Conservation (phyloP, 768 basidiomycete species). For the Collybia sp. region DNA sequence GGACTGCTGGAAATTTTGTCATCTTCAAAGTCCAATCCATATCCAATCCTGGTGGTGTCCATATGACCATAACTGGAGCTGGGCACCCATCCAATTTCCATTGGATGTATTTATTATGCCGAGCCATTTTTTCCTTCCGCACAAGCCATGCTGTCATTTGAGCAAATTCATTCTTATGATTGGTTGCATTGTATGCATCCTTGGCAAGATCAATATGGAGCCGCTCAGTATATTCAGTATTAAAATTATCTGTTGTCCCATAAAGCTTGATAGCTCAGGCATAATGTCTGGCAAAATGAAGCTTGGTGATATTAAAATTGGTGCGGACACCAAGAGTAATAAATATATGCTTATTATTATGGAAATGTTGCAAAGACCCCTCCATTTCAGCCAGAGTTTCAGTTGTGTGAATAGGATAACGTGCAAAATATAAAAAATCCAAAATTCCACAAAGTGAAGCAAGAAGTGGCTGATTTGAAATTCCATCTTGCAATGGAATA, state of each 20-base stretch:
- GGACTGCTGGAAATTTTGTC: conserved; percentile 18
- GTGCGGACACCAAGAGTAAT: conserved; percentile 17
- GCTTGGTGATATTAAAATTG: conserved; percentile 32
- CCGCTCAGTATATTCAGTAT: conserved; percentile 24
- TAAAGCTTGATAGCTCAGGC: conserved; percentile 14
- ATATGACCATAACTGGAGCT: conserved; percentile 1
- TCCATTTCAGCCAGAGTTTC: conserved; percentile 19
- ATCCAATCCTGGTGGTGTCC: conserved; percentile 8
- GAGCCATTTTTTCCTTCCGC: too few relatives aligned
- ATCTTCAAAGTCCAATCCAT: conserved; percentile 8
- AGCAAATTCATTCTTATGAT: too few relatives aligned
- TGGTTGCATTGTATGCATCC: too few relatives aligned
- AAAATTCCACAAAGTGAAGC: conserved; percentile 18
- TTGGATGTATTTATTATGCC: conserved; percentile 19
- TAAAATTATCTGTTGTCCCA: conserved; percentile 25
- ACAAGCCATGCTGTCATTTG: too few relatives aligned
- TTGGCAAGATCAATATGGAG: too few relatives aligned
- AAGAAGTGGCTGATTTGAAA: conserved; percentile 4
- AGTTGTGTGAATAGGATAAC: conserved; percentile 17
- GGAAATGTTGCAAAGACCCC: conserved; percentile 19
- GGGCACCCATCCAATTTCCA: conserved; percentile 14
- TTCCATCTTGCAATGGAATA: conserved; percentile 1
- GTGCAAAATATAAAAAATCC: conserved; percentile 28
- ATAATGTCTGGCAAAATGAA: conserved; percentile 26
- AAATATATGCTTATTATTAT: conserved; percentile 23